Base-by-base conservation (phyloP, 176 grass and related monocot species). In the Aegilops tauschii region DNA sequence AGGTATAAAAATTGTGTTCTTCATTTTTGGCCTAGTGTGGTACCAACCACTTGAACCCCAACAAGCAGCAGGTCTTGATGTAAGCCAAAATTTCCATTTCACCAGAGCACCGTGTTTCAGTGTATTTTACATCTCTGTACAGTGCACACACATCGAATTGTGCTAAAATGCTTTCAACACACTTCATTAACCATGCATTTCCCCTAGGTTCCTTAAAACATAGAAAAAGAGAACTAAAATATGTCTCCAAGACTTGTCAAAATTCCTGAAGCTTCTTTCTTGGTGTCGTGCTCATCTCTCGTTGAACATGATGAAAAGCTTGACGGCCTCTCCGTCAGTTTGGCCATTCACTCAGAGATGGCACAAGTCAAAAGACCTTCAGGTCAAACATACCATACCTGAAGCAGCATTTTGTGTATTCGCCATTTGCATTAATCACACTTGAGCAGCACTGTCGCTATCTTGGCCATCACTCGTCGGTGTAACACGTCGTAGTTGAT, bases 401-500 rank as follows among this genome's bases (percentile, higher is more conserved):
- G 1, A 18, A 45, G 28, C 7, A 65, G 6, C 56, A 67, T 28
- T 74, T 1, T 10, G 4, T 49, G 13, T 23, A 31, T 75, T 63
- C 18, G 16, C 45, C 50, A 44, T 67, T 49, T 86, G 42, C 5
- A 25, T 73, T 67, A 61, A 65, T 50, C 73, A 73, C 11, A 45
- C 36, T 12, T 80, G 11, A 45, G 17, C 65, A 67, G 47, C 28
- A 68, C 14, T 34, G 1, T 86, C 73, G 50, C 34, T 68, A 44
- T 54, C 81, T 77, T 83, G 17, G 5, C 27, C 27, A 12, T 65
- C 85, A 25, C 4, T 35, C 62, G 64, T 4, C 56, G 32, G 47
- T 37, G 88, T 85, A 68, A 91, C 80, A 35, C 28, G 45, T 5
- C 37, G 71, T 27, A 96, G 83, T 44, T 93, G 89, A 78, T 85